A percentile compares a stretch with the other conserved stretches of the same genome.
These are phyloP conservation scores for Nephelium lappaceum DNA, from an alignment of 345 rosid genomes.

Conservation along the genomic window DNA sequence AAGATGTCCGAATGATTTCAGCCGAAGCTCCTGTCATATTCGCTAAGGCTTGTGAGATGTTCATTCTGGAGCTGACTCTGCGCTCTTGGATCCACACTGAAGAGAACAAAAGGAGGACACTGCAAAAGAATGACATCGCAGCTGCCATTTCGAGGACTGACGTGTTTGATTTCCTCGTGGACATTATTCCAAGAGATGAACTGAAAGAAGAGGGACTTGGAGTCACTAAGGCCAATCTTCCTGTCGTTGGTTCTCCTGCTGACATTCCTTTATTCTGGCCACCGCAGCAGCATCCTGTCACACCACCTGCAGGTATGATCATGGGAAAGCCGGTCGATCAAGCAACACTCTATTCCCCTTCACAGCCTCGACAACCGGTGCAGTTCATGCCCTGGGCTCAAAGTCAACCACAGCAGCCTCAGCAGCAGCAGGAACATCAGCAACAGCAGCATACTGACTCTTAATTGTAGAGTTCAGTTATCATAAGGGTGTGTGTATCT, in stretches of 20 bases:
- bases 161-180: constrained; percentile 60
- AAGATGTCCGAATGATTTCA: constrained; percentile 64
- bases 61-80: constrained; percentile 53
- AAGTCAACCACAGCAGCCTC: constrained; percentile 24
- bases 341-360: constrained; percentile 23
- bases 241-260: constrained; percentile 42
- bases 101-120: constrained; percentile 62
- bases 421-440: constrained; percentile 15
- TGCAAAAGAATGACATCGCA: constrained; percentile 63
- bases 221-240: constrained; percentile 43
- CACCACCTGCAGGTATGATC: constrained; percentile 39
- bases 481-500: neutral
- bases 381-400: constrained; percentile 45
- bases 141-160: constrained; percentile 61
- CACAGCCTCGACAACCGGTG: constrained; percentile 36
- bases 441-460: constrained; percentile 33
- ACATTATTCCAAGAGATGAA: constrained; percentile 58
- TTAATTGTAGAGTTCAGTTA: constrained; percentile 13
- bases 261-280: constrained; percentile 45
- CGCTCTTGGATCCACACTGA: constrained; percentile 68
- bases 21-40: constrained; percentile 64
- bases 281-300: constrained; percentile 37
- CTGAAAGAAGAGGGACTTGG: constrained; percentile 60
- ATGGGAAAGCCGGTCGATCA: constrained; percentile 48
- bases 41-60: constrained; percentile 65